Evolutionary conservation across 2,329 filamentous ascomycete species (phyloP), one percentile per base, ranked within the genome.

Genomic region (Huntiella decipiens): DNA sequence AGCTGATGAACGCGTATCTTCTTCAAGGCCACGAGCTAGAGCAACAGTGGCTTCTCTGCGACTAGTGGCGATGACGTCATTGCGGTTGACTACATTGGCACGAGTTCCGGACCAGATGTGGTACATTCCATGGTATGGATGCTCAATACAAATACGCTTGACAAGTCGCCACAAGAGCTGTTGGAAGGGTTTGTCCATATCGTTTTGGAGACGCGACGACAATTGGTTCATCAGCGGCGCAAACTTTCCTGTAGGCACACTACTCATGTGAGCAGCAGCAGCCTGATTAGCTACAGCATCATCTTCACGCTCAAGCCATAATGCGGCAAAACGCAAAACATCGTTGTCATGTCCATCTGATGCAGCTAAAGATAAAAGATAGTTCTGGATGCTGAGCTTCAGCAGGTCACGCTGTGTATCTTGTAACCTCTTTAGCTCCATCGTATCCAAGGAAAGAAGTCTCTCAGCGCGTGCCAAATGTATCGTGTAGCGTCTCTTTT

Each of bases 61-160:
- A 4, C 81, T 79, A 15, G 77, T 65, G 1, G 83, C 82, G 3
- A 80, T 73, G 36, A 81, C 74, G 53, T 95, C 88, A 53, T 81
- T 78, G 44, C 68, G 68, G 54, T 79, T 77, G 43, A 71, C 72
- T 16, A 43, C 17, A 50, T 77, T 79, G 44, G 73, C 76, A 54
- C 78, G 82, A 38, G 74, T 77, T 16, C 81, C 79, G 2, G 87
- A 83, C 67, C 88, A 95, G 37, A 98, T 84, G 54, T 96, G 87
- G 58, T 98, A 93, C 77, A 96, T 88, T 42, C 86, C 86, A 57
- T 98, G 92, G 59, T 87, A 94, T 0, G 91, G 92, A 61, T 99
- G 91, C 48, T 98, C 86, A 8, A 73, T 68, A 56, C 88, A 96
- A 46, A 98, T 94, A 6, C 77, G 78, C 55, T 77, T 75, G 3